Evolutionary conservation across 2,329 filamentous ascomycete species (phyloP), one percentile per base, ranked within the genome.

Genomic region (Huntiella bhutanensis): DNA sequence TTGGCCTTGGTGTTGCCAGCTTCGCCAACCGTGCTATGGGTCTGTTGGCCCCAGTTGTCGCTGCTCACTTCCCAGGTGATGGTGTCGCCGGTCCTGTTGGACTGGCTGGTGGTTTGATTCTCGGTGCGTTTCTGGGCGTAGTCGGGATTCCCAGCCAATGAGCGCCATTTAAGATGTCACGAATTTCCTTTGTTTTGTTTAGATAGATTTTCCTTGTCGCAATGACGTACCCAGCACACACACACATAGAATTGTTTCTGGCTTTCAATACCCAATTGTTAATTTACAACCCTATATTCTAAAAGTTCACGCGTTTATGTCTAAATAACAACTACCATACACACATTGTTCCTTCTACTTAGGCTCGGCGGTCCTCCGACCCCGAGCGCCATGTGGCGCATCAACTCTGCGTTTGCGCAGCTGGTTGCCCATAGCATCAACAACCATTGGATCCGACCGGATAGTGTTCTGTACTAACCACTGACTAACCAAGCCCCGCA

Each of bases 381-480:
- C 71, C 52, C 59, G 68, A 3, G 77, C 77, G 2, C 77, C 77
- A 12, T 68, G 67, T 1, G 77, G 77, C 11, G 70, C 77, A 55
- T 77, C 74, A 11, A 67, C 59, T 53, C 79, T 69, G 54, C 75
- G 64, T 56, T 69, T 75, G 58, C 73, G 70, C 48, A 87, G 62
- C 22, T 77, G 76, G 49, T 69, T 71, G 17, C 76, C 77, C 54
- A 94, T 68, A 1, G 86, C 86, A 59, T 84, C 79, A 54, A 78
- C 72, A 6, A 96, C 88, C 62, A 88, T 83, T 1, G 78, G 79
- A 60, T 88, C 82, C 41, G 73, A 75, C 53, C 76, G 71, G 50
- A 92, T 81, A 11, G 79, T 87, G 57, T 92, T 92, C 59, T 92
- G 77, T 43, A 95, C 77, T 54, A 96, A 66, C 71, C 85, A 93